These are phyloP conservation scores for Penicillium cosmopolitanum DNA, from an alignment of 495 filamentous ascomycete species.

Conservation along the genomic window DNA sequence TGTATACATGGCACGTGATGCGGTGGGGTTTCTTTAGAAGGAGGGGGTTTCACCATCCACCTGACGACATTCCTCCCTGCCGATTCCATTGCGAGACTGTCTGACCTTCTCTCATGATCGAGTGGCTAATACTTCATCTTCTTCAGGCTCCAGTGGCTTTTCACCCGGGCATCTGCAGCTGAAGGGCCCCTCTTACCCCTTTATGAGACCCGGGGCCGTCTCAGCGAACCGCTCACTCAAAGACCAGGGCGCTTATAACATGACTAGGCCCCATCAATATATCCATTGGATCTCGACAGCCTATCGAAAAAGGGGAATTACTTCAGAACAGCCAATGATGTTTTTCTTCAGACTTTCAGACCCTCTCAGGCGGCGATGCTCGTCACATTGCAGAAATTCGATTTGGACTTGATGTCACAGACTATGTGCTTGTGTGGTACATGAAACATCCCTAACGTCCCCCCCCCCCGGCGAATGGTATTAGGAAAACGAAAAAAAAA, in stretches of 20 bases:
- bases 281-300: constrained; percentile 35
- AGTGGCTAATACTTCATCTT: constrained; percentile 14
- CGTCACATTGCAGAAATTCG: constrained; percentile 38
- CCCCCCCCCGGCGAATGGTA: constrained; percentile 20
- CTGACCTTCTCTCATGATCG: neutral
- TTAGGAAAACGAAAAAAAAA: constrained; percentile 22
- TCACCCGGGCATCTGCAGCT: constrained; percentile 16
- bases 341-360: constrained; percentile 26
- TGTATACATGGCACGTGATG: constrained; percentile 21
- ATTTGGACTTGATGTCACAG: constrained; percentile 38
- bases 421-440: constrained; percentile 34
- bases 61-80: constrained; percentile 7
- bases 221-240: constrained; percentile 37
- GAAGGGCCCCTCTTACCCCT: constrained; percentile 14
- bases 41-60: constrained; percentile 24
- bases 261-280: constrained; percentile 37
- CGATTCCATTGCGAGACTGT: constrained; percentile 10
- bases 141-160: constrained; percentile 8
- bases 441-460: constrained; percentile 31
- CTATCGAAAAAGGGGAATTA: constrained; percentile 23
- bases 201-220: constrained; percentile 26
- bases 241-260: constrained; percentile 42
- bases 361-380: constrained; percentile 20
- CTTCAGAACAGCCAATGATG: constrained; percentile 24
- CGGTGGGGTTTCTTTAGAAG: constrained; percentile 9